These are phyloP conservation scores for Metschnikowia continentalis DNA, from an alignment of 805 yeast genomes.

Conservation along the genomic window DNA sequence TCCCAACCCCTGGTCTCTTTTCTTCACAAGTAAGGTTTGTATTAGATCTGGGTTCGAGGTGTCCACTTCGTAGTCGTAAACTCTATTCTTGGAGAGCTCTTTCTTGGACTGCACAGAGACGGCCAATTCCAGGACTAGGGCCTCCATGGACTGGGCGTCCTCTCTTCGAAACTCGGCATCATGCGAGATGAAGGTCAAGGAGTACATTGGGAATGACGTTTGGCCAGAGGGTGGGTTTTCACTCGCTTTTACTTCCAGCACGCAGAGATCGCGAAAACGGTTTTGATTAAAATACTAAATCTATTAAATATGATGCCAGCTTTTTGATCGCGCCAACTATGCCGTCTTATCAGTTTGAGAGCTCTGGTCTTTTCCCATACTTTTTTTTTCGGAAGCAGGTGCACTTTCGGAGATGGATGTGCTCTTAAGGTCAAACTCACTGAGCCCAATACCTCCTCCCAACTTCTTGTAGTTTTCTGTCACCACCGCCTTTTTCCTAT, in stretches of 20 bases:
- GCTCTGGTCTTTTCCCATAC: too few relatives aligned
- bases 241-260: not conserved
- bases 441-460: conserved; percentile 49
- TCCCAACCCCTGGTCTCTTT: conserved; percentile 4
- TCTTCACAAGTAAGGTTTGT: conserved; percentile 9
- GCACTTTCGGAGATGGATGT: not conserved
- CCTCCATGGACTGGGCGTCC: conserved; percentile 10
- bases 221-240: not conserved
- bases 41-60: conserved; percentile 14
- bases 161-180: conserved; percentile 8
- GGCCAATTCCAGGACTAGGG: conserved; percentile 10
- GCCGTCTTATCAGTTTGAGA: not conserved
- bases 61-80: conserved; percentile 16
- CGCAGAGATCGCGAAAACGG: not conserved
- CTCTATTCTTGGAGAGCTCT: conserved; percentile 16
- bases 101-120: conserved; percentile 11
- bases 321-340: too few relatives aligned
- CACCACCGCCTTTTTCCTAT: conserved; percentile 30
- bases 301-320: not conserved
- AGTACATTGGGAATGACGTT: conserved; percentile 7
- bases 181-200: conserved; percentile 18
- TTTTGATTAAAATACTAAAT: not conserved
- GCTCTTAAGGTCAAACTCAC: conserved; percentile 49
- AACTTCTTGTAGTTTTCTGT: conserved; percentile 37
- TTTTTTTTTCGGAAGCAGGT: not conserved